phyloP scores from a whole-genome alignment of 192 early-diverging fungal species.

The Diversispora eburnea region DNA sequence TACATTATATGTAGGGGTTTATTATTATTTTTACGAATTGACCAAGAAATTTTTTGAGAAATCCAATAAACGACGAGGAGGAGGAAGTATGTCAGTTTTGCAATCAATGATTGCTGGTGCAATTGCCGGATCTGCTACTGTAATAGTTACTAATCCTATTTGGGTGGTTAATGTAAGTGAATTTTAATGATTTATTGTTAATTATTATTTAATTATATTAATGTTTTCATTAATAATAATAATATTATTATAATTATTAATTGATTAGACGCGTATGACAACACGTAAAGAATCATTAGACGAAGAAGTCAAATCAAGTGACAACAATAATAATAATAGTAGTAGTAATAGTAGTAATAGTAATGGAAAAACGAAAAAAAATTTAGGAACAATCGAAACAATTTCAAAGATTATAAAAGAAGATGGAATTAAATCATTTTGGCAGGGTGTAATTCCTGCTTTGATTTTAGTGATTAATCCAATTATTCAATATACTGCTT shows the following conservation, averaged over 20 bases:
- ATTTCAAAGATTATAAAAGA: slow-evolving; percentile 80
- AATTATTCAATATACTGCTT: slow-evolving; percentile 99
- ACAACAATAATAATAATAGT: no score
- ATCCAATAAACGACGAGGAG: slow-evolving; percentile 42
- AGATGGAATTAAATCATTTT: slow-evolving; percentile 85
- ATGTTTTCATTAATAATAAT: no score
- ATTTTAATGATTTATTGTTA: background rate
- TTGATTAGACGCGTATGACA: slow-evolving; percentile 71
- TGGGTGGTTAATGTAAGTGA: slow-evolving; percentile 91
- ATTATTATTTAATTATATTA: background rate
- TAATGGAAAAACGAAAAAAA: slow-evolving; percentile 30
- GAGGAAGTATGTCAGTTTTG: slow-evolving; percentile 68
- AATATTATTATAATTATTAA: background rate
- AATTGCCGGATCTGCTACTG: slow-evolving; percentile 81
- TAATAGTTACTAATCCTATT: slow-evolving; percentile 92
- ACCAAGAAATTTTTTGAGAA: slow-evolving; percentile 82
- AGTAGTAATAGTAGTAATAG: no score
- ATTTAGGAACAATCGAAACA: slow-evolving; percentile 45
- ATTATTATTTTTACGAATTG: slow-evolving; percentile 86
- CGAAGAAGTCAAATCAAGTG: slow-evolving; percentile 40
- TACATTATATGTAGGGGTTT: slow-evolving; percentile 37
- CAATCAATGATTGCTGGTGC: slow-evolving; percentile 95
- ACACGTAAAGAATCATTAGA: slow-evolving; percentile 69
- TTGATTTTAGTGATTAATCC: slow-evolving; percentile 98
- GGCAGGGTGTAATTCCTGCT: slow-evolving; percentile 89